Conservation (phyloP, 495 filamentous ascomycete genomes). For the Cercophora samala region DNA sequence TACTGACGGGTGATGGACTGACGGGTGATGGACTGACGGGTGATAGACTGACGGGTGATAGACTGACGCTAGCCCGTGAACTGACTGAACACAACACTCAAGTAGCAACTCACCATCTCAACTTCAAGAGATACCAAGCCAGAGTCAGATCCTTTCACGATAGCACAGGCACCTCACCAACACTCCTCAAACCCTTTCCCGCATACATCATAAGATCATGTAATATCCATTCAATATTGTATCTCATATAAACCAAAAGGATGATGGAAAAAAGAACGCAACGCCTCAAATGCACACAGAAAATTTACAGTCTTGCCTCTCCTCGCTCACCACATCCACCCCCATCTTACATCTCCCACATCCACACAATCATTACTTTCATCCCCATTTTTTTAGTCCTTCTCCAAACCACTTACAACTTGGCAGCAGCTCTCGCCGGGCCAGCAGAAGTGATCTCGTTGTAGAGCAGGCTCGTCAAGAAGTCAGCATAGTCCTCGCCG, state of each 20-base stretch:
- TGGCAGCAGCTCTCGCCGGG: conserved; percentile 64
- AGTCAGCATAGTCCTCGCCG: conserved; percentile 96
- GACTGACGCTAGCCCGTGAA: too few species aligned
- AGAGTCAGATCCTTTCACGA: too few species aligned
- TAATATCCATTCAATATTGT: not conserved
- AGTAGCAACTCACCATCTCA: too few species aligned
- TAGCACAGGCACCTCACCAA: too few species aligned
- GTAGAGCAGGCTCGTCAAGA: conserved; percentile 88
- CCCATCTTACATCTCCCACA: too few species aligned
- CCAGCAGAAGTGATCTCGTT: conserved; percentile 92
- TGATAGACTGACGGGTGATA: too few species aligned
- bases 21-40: too few species aligned
- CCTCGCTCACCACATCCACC: too few species aligned
- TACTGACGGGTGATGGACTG: too few species aligned
- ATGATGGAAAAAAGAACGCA: not conserved
- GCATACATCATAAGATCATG: not conserved
- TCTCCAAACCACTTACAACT: conserved; percentile 55
- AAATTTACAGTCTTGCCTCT: not conserved
- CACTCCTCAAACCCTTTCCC: too few species aligned
- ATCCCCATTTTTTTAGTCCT: not conserved
- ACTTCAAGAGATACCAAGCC: too few species aligned
- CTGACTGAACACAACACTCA: too few species aligned
- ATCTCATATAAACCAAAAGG: not conserved
- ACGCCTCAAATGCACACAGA: not conserved
- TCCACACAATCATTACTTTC: not conserved